phyloP scores from a whole-genome alignment of 169 alveolate genomes.

The Plasmodium sp. region DNA sequence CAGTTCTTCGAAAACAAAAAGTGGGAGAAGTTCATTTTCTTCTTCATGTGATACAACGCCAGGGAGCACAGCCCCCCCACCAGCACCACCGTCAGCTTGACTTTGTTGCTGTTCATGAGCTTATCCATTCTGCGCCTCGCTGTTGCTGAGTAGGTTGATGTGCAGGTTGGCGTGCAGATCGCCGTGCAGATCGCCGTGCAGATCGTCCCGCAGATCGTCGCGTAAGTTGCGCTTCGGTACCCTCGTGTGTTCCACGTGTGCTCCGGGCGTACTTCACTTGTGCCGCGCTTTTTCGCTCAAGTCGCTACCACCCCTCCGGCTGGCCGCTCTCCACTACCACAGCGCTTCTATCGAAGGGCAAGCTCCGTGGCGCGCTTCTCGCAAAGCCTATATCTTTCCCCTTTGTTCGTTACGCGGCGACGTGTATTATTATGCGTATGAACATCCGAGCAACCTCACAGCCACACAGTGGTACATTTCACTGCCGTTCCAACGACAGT shows the following conservation, averaged over 20 bases:
- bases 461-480: neutral
- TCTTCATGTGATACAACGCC: constrained; percentile 43
- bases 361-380: neutral
- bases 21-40: neutral
- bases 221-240: no score
- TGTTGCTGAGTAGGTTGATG: neutral
- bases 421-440: neutral
- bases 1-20: constrained; percentile 48
- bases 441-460: neutral
- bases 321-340: neutral
- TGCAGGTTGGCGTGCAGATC: neutral
- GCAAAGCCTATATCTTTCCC: neutral
- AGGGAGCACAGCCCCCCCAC: constrained; percentile 56
- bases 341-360: neutral
- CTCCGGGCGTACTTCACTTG: neutral
- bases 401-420: neutral
- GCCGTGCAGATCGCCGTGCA: no score
- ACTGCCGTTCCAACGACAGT: neutral
- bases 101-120: constrained; percentile 4
- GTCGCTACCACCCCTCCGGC: neutral
- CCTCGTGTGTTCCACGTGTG: no score
- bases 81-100: constrained; percentile 6
- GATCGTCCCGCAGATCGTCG: no score
- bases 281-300: neutral
- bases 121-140: constrained; percentile 11